A percentile compares a stretch with the other conserved stretches of the same genome.
Evolutionary conservation across 192 early-diverging fungal species (phyloP).

Genomic region (Phycomyces nitens): DNA sequence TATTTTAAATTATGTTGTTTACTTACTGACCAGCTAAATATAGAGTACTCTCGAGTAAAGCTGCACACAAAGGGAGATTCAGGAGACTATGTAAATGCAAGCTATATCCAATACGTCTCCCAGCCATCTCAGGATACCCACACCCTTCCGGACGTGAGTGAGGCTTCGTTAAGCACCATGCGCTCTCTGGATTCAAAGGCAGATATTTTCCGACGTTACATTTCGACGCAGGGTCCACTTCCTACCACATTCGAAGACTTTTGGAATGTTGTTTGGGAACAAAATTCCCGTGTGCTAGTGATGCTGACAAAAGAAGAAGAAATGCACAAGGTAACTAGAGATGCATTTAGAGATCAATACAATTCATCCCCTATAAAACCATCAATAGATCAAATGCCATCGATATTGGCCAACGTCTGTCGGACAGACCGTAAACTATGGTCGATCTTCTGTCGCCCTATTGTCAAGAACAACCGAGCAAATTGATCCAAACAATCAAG

Average conservation of each 20-base stretch:
- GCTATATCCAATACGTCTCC: constrained; percentile 62
- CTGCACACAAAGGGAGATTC: constrained; percentile 50
- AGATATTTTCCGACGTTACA: constrained; percentile 24
- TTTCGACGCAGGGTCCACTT: constrained; percentile 69
- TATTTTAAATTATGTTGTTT: neutral
- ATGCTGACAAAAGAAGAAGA: constrained; percentile 93
- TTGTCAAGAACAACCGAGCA: constrained; percentile 44
- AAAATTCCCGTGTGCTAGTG: constrained; percentile 73
- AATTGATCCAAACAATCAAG: constrained; percentile 28
- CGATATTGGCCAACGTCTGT: constrained; percentile 79
- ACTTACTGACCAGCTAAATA: neutral
- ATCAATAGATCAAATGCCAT: constrained; percentile 62
- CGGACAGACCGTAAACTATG: constrained; percentile 40
- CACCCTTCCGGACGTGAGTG: constrained; percentile 33
- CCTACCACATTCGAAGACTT: constrained; percentile 80
- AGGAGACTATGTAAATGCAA: constrained; percentile 37
- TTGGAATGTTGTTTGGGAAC: constrained; percentile 94
- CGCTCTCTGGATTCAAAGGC: neutral
- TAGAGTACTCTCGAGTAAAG: constrained; percentile 34
- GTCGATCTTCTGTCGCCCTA: constrained; percentile 48
- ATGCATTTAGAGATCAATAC: too few species aligned
- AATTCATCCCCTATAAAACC: too few species aligned
- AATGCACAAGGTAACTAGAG: constrained; percentile 54
- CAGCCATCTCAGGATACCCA: constrained; percentile 28
- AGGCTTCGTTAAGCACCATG: constrained; percentile 3